Evolutionary conservation across 2,329 filamentous ascomycete species (phyloP), one percentile per base, ranked within the genome.

Genomic region (Colletotrichum higginsianum): DNA sequence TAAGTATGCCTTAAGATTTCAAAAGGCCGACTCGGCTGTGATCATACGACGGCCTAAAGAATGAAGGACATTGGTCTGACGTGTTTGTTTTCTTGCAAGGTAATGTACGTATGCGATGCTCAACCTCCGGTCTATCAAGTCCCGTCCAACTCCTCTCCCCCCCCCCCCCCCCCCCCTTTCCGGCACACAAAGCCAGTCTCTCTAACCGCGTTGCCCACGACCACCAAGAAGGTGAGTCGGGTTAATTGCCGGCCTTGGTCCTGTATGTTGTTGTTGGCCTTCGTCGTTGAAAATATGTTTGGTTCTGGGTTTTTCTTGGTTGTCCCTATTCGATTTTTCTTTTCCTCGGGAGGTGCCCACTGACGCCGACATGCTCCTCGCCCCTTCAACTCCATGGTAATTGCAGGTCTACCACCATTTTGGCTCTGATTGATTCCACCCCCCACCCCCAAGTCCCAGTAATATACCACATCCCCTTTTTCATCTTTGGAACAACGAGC

Each of bases 21-120:
- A 30, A 30, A 30, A 30, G 30, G 8, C 30, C 30, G 30, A 30
- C 30, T 30, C 6, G 30, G 30, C 1, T 8, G 30, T 30, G 30
- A 30, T 30, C 1, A 8, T 8, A 30, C 30, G 7, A 30, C 30
- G 5, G 30, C 30, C 30, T 8, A 30, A 9, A 7, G 30, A 30
- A 30, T 4, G 4, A 47, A 12, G 12, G 52, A 12, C 7, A 35
- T 16, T n/a, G 18, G 30, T 55, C 18, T 13, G 7, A 18, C 13
- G 13, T 38, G 18, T 55, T 30, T 18, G 30, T 21, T 38, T 21
- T 55, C 18, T 11, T 38, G 30, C 16, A 38, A n/a, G 26, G 30
- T 55, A 13, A 55, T 55, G 52, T 55, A 55, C 52, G 52, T 16
- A 13, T 18, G 30, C 18, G 30, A 55, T 55, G 52, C 30, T 35